These are phyloP conservation scores for Candida peoriensis DNA, from an alignment of 805 yeast genomes.

Conservation along the genomic window DNA sequence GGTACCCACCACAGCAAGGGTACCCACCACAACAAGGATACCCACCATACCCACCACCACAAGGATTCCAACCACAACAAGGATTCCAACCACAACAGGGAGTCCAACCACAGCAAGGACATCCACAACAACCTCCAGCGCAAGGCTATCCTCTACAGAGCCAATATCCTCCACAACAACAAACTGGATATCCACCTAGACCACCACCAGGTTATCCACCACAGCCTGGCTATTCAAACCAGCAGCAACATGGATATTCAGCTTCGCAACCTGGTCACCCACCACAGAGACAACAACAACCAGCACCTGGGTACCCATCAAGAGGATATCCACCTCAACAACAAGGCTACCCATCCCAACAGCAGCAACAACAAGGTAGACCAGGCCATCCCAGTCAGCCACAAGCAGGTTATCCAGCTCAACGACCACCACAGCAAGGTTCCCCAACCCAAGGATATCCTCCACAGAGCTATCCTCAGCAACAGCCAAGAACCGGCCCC, in stretches of 20 bases:
- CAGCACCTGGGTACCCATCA: background rate
- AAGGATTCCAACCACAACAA: background rate
- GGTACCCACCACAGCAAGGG: slow-evolving; percentile 1
- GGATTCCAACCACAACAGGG: slow-evolving; percentile 2
- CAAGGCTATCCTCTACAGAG: background rate
- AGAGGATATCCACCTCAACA: background rate
- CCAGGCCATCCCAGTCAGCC: no score
- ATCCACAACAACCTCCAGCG: slow-evolving; percentile 1
- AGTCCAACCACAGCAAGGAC: slow-evolving; percentile 2
- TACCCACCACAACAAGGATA: slow-evolving; percentile 2
- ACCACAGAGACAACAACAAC: background rate
- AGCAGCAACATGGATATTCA: background rate
- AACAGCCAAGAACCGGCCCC: no score
- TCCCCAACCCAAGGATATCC: no score
- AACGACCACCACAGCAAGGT: no score
- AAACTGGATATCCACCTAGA: background rate
- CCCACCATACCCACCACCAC: background rate
- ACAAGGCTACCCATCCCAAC: no score
- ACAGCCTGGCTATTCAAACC: background rate
- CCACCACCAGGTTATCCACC: slow-evolving; percentile 1
- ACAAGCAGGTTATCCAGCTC: no score
- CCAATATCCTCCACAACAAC: background rate
- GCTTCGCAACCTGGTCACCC: background rate
- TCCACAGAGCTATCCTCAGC: no score
- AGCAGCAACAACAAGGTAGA: no score